phyloP scores from a whole-genome alignment of 306 rosid genomes.

The Sechiopsis laciniata region DNA sequence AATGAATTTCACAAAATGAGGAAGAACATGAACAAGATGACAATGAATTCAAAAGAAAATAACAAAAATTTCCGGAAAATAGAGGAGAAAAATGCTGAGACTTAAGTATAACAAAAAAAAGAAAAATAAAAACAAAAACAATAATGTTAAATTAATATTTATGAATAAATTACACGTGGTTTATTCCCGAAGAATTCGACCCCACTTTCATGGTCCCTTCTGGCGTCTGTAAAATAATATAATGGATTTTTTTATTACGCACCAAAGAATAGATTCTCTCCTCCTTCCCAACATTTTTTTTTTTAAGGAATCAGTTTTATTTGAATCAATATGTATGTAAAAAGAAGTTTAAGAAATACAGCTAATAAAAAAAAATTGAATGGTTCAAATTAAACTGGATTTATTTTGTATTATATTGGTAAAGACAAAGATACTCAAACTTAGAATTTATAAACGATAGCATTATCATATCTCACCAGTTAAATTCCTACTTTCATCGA shows the following conservation, averaged over 20 bases:
- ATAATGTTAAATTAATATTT: background rate
- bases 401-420: no score
- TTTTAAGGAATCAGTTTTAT: background rate
- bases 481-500: background rate
- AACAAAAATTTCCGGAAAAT: background rate
- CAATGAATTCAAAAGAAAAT: background rate
- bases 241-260: background rate
- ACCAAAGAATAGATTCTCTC: constrained; percentile 12
- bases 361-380: background rate
- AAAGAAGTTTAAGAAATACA: no score
- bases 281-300: background rate
- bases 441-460: background rate
- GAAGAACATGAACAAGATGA: background rate
- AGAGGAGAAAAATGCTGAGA: background rate
- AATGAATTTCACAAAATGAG: background rate
- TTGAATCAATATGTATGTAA: background rate
- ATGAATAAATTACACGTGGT: constrained; percentile 15
- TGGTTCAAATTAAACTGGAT: background rate
- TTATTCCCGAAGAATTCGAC: constrained; percentile 9
- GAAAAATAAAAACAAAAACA: background rate
- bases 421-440: background rate
- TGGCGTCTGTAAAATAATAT: constrained; percentile 1
- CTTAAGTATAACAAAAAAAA: background rate
- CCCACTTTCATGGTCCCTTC: background rate
- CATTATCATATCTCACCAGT: background rate